These are phyloP conservation scores for Chernovozyma aurita DNA, from an alignment of 1,139 yeast genomes.

Conservation along the genomic window DNA sequence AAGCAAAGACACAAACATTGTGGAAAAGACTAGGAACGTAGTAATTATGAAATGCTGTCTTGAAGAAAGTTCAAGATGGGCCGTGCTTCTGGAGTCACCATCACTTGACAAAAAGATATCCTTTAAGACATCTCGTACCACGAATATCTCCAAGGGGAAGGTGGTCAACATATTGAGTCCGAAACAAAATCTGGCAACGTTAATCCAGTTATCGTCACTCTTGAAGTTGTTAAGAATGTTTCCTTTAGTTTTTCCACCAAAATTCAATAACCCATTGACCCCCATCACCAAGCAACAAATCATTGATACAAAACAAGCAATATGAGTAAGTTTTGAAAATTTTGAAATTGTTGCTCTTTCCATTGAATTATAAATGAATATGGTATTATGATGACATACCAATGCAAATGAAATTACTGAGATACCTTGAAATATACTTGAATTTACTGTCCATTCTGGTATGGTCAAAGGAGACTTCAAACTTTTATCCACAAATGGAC, in stretches of 20 bases:
- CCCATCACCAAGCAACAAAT: slow-evolving; percentile 78
- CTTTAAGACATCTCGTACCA: slow-evolving; percentile 76
- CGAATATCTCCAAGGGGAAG: slow-evolving; percentile 85
- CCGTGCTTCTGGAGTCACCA: slow-evolving; percentile 21
- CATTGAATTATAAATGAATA: slow-evolving; percentile 82
- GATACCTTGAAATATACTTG: slow-evolving; percentile 78
- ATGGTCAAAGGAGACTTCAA: slow-evolving; percentile 45
- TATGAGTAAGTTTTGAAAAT: slow-evolving; percentile 74
- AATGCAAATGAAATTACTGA: slow-evolving; percentile 89
- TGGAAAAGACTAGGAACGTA: slow-evolving; percentile 55
- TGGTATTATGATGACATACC: slow-evolving; percentile 92
- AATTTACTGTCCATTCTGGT: slow-evolving; percentile 52
- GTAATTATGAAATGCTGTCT: slow-evolving; percentile 65
- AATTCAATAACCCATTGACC: slow-evolving; percentile 69
- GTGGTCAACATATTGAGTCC: slow-evolving; percentile 95
- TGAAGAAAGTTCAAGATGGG: slow-evolving; percentile 39
- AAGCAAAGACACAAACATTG: slow-evolving; percentile 72
- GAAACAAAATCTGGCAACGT: slow-evolving; percentile 84
- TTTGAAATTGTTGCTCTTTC: slow-evolving; percentile 69
- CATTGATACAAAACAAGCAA: slow-evolving; percentile 79
- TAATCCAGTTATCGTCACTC: slow-evolving; percentile 65
- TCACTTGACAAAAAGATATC: slow-evolving; percentile 46
- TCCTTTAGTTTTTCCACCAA: slow-evolving; percentile 78
- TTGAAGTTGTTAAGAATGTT: slow-evolving; percentile 85
- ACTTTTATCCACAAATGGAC: slow-evolving; percentile 53